A percentile compares a stretch with the other conserved stretches of the same genome.
These are phyloP conservation scores for Glomus cerebriforme DNA, from an alignment of 192 early-diverging fungal species.

Conservation along the genomic window DNA sequence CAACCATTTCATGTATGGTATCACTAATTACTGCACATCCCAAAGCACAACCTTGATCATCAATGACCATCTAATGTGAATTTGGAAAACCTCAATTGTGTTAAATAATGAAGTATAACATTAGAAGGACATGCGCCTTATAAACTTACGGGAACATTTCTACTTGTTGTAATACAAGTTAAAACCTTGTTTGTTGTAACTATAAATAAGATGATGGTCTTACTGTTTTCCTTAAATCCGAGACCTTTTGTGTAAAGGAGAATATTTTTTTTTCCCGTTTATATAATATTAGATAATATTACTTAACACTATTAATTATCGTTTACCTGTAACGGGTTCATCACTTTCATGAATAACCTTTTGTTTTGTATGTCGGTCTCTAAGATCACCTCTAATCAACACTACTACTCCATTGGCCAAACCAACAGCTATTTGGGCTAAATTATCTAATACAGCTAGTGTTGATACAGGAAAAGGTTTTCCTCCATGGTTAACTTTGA, in stretches of 20 bases:
- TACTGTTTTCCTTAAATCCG: slow-evolving; percentile 71
- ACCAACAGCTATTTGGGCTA: slow-evolving; percentile 89
- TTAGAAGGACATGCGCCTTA: neutral
- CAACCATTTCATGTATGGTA: slow-evolving; percentile 70
- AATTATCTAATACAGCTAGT: slow-evolving; percentile 71
- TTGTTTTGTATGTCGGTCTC: slow-evolving; percentile 75
- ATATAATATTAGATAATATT: slow-evolving; percentile 35
- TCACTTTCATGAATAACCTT: slow-evolving; percentile 82
- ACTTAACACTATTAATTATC: neutral
- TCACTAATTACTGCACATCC: slow-evolving; percentile 77
- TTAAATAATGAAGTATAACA: neutral
- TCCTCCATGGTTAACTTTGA: slow-evolving; percentile 67
- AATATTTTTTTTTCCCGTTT: neutral
- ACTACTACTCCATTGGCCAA: slow-evolving; percentile 91
- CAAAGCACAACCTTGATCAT: slow-evolving; percentile 79
- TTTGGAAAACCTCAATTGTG: neutral
- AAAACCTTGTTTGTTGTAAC: slow-evolving; percentile 65
- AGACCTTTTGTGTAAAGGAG: slow-evolving; percentile 50
- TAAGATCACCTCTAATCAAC: slow-evolving; percentile 80
- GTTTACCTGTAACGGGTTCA: slow-evolving; percentile 78
- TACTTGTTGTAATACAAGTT: slow-evolving; percentile 58
- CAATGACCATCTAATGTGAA: slow-evolving; percentile 50
- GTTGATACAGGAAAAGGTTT: slow-evolving; percentile 72
- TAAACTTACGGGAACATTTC: neutral
- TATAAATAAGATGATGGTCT: slow-evolving; percentile 65